These are phyloP conservation scores for Fusarium penzigii DNA, from an alignment of 2,329 filamentous ascomycete genomes.

Conservation along the genomic window DNA sequence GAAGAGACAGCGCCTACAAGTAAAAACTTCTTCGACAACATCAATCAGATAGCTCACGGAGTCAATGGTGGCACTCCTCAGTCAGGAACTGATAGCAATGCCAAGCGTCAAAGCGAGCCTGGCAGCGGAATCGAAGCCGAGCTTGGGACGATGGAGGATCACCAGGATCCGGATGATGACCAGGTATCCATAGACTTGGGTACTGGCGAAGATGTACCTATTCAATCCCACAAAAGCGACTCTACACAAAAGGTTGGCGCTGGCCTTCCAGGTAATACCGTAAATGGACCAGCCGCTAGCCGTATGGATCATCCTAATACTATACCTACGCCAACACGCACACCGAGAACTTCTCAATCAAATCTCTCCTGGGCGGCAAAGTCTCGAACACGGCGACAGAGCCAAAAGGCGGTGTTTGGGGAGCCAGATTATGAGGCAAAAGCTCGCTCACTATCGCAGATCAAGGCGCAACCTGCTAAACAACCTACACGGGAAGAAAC, in stretches of 20 bases:
- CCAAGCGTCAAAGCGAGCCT: not conserved
- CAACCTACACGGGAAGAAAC: too few relatives aligned
- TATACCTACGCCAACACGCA: too few relatives aligned
- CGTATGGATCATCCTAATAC: not conserved
- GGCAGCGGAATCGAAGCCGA: not conserved
- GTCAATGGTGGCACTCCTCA: too few relatives aligned
- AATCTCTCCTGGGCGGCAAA: not conserved
- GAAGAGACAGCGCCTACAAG: conserved; percentile 7
- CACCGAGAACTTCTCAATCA: not conserved
- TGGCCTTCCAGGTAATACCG: too few relatives aligned
- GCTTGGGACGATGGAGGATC: not conserved
- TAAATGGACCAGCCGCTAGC: not conserved
- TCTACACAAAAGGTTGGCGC: too few relatives aligned
- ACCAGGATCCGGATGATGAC: not conserved
- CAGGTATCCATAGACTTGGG: not conserved
- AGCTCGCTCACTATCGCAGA: conserved; percentile 5
- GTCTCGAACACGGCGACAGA: conserved; percentile 7
- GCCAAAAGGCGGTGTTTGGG: conserved; percentile 10
- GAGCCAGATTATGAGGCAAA: conserved; percentile 1
- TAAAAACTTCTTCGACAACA: conserved; percentile 7
- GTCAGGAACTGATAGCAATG: not conserved
- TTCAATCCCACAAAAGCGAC: too few relatives aligned
- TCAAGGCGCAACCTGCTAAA: not conserved
- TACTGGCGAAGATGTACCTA: not conserved
- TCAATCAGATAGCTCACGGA: conserved; percentile 16